These are phyloP conservation scores for Corchorus capsularis DNA, from an alignment of 345 rosid genomes.

Conservation along the genomic window DNA sequence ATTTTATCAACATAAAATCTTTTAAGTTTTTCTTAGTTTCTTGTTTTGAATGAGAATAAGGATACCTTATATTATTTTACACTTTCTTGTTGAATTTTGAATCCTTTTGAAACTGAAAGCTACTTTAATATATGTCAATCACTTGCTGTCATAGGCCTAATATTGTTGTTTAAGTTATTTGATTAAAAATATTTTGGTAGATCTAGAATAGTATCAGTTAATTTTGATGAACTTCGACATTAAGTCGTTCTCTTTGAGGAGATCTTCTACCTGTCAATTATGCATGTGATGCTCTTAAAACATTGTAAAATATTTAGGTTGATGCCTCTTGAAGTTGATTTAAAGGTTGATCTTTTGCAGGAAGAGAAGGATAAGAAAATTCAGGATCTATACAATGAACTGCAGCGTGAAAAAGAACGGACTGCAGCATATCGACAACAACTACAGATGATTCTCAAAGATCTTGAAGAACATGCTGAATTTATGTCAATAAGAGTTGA, in stretches of 20 bases:
- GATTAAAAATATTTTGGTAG: neutral
- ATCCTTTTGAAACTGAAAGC: neutral
- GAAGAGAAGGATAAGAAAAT: slow-evolving; percentile 45
- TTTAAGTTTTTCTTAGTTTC: neutral
- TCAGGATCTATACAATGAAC: slow-evolving; percentile 36
- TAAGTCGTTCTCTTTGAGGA: neutral
- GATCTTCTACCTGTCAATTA: neutral
- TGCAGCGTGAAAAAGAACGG: slow-evolving; percentile 33
- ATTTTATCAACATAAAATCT: neutral
- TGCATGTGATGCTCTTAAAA: neutral
- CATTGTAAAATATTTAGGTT: neutral
- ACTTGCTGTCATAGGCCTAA: neutral
- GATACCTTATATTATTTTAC: neutral
- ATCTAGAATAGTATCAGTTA: neutral
- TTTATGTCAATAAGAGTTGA: slow-evolving; percentile 40
- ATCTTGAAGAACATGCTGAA: slow-evolving; percentile 40
- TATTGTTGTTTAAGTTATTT: neutral
- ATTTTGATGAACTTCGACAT: neutral
- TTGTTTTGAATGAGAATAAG: neutral
- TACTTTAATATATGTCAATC: neutral
- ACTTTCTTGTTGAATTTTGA: neutral
- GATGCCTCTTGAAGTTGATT: slow-evolving; percentile 7
- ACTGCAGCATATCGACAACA: slow-evolving; percentile 35
- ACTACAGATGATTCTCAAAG: slow-evolving; percentile 31
- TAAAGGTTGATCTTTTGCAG: slow-evolving; percentile 21